phyloP scores from a whole-genome alignment of 208 protist species.

The Crithidia expoeki region DNA sequence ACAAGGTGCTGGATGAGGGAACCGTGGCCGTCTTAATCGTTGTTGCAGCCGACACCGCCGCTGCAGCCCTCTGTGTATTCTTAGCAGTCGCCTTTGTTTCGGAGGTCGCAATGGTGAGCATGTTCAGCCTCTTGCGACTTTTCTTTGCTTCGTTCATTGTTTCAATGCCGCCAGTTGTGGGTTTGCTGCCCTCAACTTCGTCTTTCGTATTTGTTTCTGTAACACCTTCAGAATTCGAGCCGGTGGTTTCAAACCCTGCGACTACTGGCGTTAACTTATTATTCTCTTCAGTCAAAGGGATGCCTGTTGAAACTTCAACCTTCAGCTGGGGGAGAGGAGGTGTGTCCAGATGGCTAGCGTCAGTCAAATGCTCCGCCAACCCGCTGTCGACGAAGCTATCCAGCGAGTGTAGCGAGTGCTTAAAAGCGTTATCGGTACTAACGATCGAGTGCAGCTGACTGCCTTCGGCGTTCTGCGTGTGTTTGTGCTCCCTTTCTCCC shows the following conservation, averaged over 20 bases:
- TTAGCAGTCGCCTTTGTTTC: not conserved
- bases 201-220: too few relatives aligned
- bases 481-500: not conserved
- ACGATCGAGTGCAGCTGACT: not conserved
- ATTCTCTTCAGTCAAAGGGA: not conserved
- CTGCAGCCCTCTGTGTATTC: not conserved
- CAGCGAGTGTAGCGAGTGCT: slow-evolving; percentile 13
- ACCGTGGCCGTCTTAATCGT: too few relatives aligned
- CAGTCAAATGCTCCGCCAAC: not conserved
- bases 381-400: slow-evolving; percentile 2
- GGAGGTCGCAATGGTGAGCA: not conserved
- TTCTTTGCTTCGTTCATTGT: not conserved
- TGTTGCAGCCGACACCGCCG: not conserved
- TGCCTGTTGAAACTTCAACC: not conserved
- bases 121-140: not conserved
- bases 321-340: not conserved
- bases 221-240: too few relatives aligned
- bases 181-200: too few relatives aligned
- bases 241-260: too few relatives aligned
- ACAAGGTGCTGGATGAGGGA: not conserved
- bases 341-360: not conserved
- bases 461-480: not conserved
- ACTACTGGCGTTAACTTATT: too few relatives aligned
- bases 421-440: slow-evolving; percentile 17
- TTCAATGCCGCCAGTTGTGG: too few relatives aligned